phyloP scores from a whole-genome alignment of 148 eudicot species.

The Heliosperma pusillum region DNA sequence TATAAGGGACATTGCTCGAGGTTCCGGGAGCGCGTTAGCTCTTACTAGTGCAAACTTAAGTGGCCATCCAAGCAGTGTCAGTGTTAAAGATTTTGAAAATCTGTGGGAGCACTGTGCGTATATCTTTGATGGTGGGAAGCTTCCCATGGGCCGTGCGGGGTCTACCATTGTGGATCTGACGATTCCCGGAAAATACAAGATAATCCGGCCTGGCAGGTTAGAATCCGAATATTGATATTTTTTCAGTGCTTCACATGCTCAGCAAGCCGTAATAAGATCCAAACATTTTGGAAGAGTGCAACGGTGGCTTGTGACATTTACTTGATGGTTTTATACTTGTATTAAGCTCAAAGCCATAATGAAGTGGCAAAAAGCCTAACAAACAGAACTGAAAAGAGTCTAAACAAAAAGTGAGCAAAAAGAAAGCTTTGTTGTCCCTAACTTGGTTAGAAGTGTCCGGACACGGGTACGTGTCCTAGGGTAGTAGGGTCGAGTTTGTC shows the following conservation, averaged over 20 bases:
- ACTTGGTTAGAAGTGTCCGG: too few relatives aligned
- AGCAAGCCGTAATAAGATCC: not conserved
- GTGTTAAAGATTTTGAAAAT: slow-evolving; percentile 61
- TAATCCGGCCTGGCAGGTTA: slow-evolving; percentile 86
- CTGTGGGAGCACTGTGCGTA: slow-evolving; percentile 82
- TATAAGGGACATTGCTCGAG: slow-evolving; percentile 63
- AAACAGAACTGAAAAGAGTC: too few relatives aligned
- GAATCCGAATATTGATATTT: not conserved
- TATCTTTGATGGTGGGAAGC: slow-evolving; percentile 74
- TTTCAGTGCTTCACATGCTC: not conserved
- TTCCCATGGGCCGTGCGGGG: slow-evolving; percentile 92
- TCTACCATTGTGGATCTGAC: slow-evolving; percentile 84
- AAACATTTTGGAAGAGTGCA: too few relatives aligned
- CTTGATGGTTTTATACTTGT: too few relatives aligned
- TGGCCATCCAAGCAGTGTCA: slow-evolving; percentile 82
- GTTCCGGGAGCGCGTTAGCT: slow-evolving; percentile 79
- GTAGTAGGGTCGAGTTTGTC: too few relatives aligned
- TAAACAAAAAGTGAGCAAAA: too few relatives aligned
- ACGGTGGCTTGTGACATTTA: too few relatives aligned
- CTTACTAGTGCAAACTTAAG: slow-evolving; percentile 95
- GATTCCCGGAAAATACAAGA: slow-evolving; percentile 57
- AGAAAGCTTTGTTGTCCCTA: too few relatives aligned
- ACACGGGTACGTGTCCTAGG: too few relatives aligned
- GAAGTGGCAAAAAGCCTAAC: too few relatives aligned
- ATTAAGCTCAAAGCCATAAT: too few relatives aligned